Evolutionary conservation across 208 protist species (phyloP).

Genomic region (Crithidia sp.): DNA sequence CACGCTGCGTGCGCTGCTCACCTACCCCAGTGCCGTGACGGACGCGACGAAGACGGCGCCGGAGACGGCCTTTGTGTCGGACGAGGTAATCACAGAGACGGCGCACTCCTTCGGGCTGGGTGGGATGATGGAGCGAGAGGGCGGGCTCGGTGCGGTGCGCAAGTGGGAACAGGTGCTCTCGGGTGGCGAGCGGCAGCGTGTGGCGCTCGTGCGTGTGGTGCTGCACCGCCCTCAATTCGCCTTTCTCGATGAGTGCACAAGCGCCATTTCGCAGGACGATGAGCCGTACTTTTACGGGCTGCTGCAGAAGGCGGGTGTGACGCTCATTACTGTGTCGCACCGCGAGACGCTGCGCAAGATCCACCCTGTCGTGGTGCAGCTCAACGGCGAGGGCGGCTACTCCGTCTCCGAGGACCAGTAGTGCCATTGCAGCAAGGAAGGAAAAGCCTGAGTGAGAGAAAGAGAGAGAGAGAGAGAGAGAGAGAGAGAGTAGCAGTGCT

Average conservation of each 20-base stretch:
- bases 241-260: constrained; percentile 93
- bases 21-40: constrained; percentile 60
- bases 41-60: constrained; percentile 27
- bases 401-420: constrained; percentile 21
- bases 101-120: constrained; percentile 56
- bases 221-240: constrained; percentile 82
- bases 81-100: constrained; percentile 58
- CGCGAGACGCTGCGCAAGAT: constrained; percentile 65
- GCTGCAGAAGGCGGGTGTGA: constrained; percentile 76
- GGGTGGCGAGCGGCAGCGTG: constrained; percentile 88
- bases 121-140: constrained; percentile 76
- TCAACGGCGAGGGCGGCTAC: constrained; percentile 74
- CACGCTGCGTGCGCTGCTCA: constrained; percentile 80
- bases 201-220: constrained; percentile 84
- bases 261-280: constrained; percentile 85
- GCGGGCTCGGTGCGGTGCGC: constrained; percentile 72
- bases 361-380: constrained; percentile 60
- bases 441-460: neutral
- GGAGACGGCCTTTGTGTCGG: constrained; percentile 37
- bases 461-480: neutral
- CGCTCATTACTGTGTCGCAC: constrained; percentile 87
- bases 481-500: neutral
- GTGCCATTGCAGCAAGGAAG: neutral
- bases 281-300: constrained; percentile 72
- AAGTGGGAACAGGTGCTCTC: constrained; percentile 90